These are phyloP conservation scores for Boeremia lycopersici DNA, from an alignment of 2,329 filamentous ascomycete genomes.

Conservation along the genomic window DNA sequence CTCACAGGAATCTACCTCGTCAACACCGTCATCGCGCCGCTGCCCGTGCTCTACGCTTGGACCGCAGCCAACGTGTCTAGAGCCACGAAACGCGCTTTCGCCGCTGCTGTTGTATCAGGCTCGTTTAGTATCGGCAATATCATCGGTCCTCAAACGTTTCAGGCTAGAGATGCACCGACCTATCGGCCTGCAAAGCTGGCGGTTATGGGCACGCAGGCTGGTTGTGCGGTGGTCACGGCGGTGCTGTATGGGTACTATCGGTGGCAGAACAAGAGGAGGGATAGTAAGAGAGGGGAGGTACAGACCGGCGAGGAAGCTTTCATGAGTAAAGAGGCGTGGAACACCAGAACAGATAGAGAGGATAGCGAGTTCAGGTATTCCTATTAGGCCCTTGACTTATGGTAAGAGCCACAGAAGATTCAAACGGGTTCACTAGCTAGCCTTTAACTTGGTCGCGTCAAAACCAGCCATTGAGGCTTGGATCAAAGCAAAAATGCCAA, in stretches of 20 bases:
- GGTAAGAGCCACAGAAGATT: no score
- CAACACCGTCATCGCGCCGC: slow-evolving; percentile 24
- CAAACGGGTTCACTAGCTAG: no score
- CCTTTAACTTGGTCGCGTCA: background rate
- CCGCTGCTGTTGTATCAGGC: slow-evolving; percentile 40
- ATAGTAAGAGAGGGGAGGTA: background rate
- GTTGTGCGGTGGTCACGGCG: slow-evolving; percentile 27
- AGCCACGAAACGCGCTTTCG: slow-evolving; percentile 46
- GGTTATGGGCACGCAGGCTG: slow-evolving; percentile 43
- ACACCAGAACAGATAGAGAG: background rate
- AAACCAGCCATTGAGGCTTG: no score
- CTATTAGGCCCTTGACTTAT: no score
- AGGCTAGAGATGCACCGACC: slow-evolving; percentile 19
- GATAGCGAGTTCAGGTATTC: slow-evolving; percentile 3
- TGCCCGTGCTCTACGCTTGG: slow-evolving; percentile 24
- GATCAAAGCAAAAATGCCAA: no score
- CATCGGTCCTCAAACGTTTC: slow-evolving; percentile 40
- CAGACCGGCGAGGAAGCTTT: background rate
- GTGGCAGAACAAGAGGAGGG: slow-evolving; percentile 20
- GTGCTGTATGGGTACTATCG: slow-evolving; percentile 21
- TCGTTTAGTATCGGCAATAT: slow-evolving; percentile 44
- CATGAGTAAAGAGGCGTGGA: slow-evolving; percentile 3
- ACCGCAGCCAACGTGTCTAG: slow-evolving; percentile 31
- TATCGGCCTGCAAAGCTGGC: slow-evolving; percentile 51
- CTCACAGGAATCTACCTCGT: slow-evolving; percentile 30